Evolutionary conservation across 1,139 yeast genomes (phyloP), one percentile per base, ranked within the genome.

Genomic region (Yarrowia galli): DNA sequence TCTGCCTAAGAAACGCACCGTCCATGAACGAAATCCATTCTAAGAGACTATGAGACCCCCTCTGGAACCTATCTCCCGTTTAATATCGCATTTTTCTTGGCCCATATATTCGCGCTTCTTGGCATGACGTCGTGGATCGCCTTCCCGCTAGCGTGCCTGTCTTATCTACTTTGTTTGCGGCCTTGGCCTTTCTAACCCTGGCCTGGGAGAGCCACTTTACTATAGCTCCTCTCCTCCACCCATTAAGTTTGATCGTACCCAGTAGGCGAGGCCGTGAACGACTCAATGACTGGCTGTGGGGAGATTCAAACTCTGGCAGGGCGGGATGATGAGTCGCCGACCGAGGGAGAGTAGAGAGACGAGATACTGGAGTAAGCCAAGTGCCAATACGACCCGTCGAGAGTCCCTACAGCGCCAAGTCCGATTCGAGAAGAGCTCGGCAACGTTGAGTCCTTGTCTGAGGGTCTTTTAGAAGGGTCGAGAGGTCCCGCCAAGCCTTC

Each of bases 181-280:
- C n/a, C 51, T 51, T 51, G 56, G 56, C 42, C 56, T 25, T 32
- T 3, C 56, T 35, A 15, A 53, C 60, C 60, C 60, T 36, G 60
- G 56, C 60, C 60, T 36, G 60, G 56, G 40, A 51, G 58, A 20
- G 58, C 42, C 58, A 51, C 58, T 51, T 51, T 10, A 32, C 58
- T 35, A 53, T 53, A 51, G 42, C 42, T 20, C 38, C 51, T 10
- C 32, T 18, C 36, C 20, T 25, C 51, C 42, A 35, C 58, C 25
- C 32, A 53, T 22, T 36, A 53, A 38, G 60, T 53, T 53, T 53
- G 42, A 51, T 51, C 58, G 42, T 16, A 35, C 58, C 13, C 51
- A 6, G 35, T 46, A 46, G 51, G 20, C 51, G 51, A 46, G 51
- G 18, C 51, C 28, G n/a, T 35, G 36, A 25, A 7, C 51, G 25